Evolutionary conservation across 1,284 basidiomycete species (phyloP), one percentile per base, ranked within the genome.

Genomic region (Cerrena zonata): DNA sequence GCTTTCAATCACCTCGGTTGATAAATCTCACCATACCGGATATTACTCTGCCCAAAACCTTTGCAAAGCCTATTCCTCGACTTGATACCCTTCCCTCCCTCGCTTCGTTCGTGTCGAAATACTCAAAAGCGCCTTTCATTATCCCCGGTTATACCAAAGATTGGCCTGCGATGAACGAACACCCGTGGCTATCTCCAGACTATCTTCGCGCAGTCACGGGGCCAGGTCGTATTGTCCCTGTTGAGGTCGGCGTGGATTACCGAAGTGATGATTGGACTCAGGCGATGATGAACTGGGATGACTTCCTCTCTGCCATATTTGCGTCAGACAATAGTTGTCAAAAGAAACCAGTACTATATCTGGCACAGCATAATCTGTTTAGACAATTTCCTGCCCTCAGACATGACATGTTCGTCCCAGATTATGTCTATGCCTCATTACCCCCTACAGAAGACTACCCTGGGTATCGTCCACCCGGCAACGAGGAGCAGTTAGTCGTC

Each of bases 221-320:
- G 7, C 80, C 78, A 26, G 92, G 88, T 2, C 78, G 95, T 13
- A 68, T 91, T 5, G 89, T 98, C 1, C 95, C 95, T 3, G 84
- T 98, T 10, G 95, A 99, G 68, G 72, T 95, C 23, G 95, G 95
- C 2, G 66, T 70, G 42, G 87, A 93, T 62, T 99, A 99, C 66
- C 81, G 90, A 27, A 74, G 77, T 12, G 78, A 80, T 19, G 79
- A 82, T 43, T 99, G 95, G 95, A 78, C 79, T 0, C 95, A 96
- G 67, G 70, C 70, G 53, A 75, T 98, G 51, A 79, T 96, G 65
- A 61, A 68, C 21, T 96, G 92, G 84, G 82, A 87, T 27, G 74
- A 73, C 2, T 94, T 98, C 62, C 72, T 90, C 5, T 73, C 79
- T 43, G 72, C 73, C 53, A 62, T 74, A 40, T 70, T 70, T 44